phyloP scores from a whole-genome alignment of 2,329 filamentous ascomycete species.

The Scedosporium dehoogii region DNA sequence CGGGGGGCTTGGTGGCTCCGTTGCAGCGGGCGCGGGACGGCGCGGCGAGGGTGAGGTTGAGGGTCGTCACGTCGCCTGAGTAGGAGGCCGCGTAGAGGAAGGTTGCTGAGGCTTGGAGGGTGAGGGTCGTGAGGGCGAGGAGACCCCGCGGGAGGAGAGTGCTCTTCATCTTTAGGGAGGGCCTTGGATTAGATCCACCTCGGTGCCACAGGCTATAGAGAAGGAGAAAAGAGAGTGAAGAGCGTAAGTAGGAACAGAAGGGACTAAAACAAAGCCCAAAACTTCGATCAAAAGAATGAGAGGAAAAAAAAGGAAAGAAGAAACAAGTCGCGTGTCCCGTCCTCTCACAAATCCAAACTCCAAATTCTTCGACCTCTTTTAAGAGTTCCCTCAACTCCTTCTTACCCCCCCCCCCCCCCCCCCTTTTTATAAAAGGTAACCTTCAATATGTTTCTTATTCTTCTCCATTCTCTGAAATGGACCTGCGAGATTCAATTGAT shows the following conservation, averaged over 20 bases:
- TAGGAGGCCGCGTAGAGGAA: conserved; percentile 40
- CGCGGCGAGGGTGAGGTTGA: conserved; percentile 25
- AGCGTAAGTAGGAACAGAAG: not conserved
- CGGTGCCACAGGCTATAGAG: not conserved
- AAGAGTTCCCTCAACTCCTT: too few relatives aligned
- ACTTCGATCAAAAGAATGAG: too few relatives aligned
- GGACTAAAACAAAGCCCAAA: not conserved
- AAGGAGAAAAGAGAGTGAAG: not conserved
- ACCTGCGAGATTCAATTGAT: too few relatives aligned
- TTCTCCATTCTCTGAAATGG: too few relatives aligned
- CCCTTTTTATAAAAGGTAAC: too few relatives aligned
- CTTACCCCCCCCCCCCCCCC: too few relatives aligned
- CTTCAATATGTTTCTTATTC: too few relatives aligned
- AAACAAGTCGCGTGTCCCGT: not conserved
- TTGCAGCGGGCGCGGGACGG: not conserved
- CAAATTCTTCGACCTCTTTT: too few relatives aligned
- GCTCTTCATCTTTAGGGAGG: not conserved
- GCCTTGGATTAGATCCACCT: not conserved
- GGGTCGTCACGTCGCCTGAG: conserved; percentile 36
- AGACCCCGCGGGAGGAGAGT: not conserved
- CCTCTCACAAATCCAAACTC: too few relatives aligned
- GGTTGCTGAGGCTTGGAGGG: conserved; percentile 19
- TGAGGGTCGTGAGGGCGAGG: conserved; percentile 3
- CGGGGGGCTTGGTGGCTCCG: conserved; percentile 9
- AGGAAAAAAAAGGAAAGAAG: not conserved